Evolutionary conservation across 345 rosid genomes (phyloP).

Genomic region (Eucalyptus tenuipes): DNA sequence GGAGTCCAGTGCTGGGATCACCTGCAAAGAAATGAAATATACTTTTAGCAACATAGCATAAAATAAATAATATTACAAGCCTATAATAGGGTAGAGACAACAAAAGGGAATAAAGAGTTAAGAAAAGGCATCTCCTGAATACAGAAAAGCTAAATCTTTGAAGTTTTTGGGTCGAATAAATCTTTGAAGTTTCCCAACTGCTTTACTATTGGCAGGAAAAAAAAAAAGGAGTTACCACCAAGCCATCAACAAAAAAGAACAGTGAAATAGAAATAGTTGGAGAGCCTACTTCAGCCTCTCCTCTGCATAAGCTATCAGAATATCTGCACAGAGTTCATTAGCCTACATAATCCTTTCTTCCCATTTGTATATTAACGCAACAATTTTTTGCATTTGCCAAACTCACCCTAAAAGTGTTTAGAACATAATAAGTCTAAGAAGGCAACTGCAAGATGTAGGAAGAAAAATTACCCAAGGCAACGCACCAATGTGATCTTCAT

Average conservation of each 20-base stretch:
- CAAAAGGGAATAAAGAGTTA: background rate
- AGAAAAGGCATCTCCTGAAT: background rate
- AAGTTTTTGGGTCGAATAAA: background rate
- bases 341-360: background rate
- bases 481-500: constrained; percentile 99
- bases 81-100: background rate
- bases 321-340: background rate
- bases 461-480: constrained; percentile 98
- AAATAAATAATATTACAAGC: background rate
- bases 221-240: background rate
- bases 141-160: background rate
- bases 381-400: background rate
- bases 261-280: background rate
- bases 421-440: background rate
- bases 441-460: constrained; percentile 13
- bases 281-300: background rate
- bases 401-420: background rate
- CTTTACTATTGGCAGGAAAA: background rate
- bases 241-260: background rate
- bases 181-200: background rate
- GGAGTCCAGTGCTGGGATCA: constrained; percentile 83
- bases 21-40: constrained; percentile 42
- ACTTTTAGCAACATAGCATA: background rate
- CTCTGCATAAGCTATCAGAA: background rate
- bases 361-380: background rate